Conservation (phyloP, 2,329 filamentous ascomycete species). For the Colletotrichum cuscutae region DNA sequence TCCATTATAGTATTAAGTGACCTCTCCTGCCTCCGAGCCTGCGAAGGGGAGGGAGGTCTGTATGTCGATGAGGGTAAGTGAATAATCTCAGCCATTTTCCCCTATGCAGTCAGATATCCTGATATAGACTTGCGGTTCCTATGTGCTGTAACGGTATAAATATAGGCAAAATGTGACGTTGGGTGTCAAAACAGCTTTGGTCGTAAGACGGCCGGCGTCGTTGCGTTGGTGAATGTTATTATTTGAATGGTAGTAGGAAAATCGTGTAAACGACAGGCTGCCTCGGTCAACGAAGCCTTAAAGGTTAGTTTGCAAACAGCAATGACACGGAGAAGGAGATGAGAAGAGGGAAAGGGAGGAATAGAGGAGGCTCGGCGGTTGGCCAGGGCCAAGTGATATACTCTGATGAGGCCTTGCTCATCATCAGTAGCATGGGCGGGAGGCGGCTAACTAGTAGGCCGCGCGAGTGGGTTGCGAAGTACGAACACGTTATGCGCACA, state of each 20-base stretch:
- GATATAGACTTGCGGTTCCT: slow-evolving; percentile 30
- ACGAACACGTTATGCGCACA: slow-evolving; percentile 1
- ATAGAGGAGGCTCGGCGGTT: slow-evolving; percentile 15
- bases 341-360: slow-evolving; percentile 33
- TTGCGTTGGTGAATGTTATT: slow-evolving; percentile 14
- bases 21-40: slow-evolving; percentile 63
- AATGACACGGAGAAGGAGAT: slow-evolving; percentile 35
- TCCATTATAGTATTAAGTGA: slow-evolving; percentile 75
- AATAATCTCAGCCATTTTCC: slow-evolving; percentile 59
- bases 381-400: slow-evolving; percentile 28
- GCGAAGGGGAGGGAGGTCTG: slow-evolving; percentile 62
- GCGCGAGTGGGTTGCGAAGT: slow-evolving; percentile 29
- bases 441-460: slow-evolving; percentile 27
- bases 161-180: slow-evolving; percentile 30
- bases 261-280: slow-evolving; percentile 51
- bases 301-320: slow-evolving; percentile 30
- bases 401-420: slow-evolving; percentile 24
- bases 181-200: slow-evolving; percentile 18
- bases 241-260: slow-evolving; percentile 36
- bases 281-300: slow-evolving; percentile 57
- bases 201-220: slow-evolving; percentile 50
- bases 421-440: not conserved
- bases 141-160: slow-evolving; percentile 21
- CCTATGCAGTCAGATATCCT: slow-evolving; percentile 43
- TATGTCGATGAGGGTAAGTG: slow-evolving; percentile 54